Conservation (phyloP, 305 asterid genomes). For the Fraxinus dipetala region DNA sequence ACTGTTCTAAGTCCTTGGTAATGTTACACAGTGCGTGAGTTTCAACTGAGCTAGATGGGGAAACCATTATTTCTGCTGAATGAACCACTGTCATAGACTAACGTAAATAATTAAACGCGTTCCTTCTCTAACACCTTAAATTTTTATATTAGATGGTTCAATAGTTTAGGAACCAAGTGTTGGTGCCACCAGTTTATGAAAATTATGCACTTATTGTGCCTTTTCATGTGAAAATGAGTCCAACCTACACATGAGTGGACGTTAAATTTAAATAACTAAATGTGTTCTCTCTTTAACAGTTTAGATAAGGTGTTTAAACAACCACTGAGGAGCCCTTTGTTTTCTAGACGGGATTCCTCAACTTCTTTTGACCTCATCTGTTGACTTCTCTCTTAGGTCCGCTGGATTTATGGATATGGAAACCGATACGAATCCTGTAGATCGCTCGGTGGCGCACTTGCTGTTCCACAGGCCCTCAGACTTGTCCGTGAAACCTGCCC, state of each 20-base stretch:
- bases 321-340: background rate
- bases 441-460: conserved; percentile 80
- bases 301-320: background rate
- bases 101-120: background rate
- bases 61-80: background rate
- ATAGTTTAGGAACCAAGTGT: background rate
- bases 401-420: conserved; percentile 65
- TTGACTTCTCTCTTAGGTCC: conserved; percentile 28
- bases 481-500: conserved; percentile 33
- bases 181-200: background rate
- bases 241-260: background rate
- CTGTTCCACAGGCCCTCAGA: conserved; percentile 78
- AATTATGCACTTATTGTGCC: background rate
- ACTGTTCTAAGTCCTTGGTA: background rate
- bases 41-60: background rate
- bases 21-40: background rate
- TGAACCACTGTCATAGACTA: background rate
- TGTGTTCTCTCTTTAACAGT: background rate
- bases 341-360: background rate
- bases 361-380: background rate
- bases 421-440: conserved; percentile 80
- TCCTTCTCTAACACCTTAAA: background rate
- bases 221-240: background rate
- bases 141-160: background rate
- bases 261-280: background rate